Base-by-base conservation (phyloP, 192 early-diverging fungal species). In the Coemansia sp. region DNA sequence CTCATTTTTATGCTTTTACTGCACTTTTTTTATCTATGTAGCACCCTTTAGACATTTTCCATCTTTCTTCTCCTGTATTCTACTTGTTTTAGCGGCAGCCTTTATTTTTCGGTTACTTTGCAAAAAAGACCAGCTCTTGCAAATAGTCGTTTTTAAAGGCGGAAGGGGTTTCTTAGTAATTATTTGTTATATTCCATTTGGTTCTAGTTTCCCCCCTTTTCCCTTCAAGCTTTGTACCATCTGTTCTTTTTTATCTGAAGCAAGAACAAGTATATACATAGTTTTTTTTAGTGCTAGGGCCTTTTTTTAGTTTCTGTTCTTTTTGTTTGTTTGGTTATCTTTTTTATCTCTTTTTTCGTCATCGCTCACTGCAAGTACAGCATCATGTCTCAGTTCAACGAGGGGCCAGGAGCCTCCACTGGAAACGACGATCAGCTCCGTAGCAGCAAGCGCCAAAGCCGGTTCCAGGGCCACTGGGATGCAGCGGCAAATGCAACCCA, bases 391-490 rank as follows among this genome's bases (percentile, higher is more conserved):
- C 67, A 65, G 48, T 36, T 65, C 16, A 66, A 69, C 55, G 70
- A 72, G 64, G 54, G 67, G 34, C 47, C 64, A 6, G 61, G 66
- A 22, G 50, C 58, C 49, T 61, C 48, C 29, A 45, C 65, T 18
- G 67, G 48, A 45, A 49, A 52, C 60, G 70, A 72, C 30, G 69
- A 78, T 27, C 66, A 69, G 59, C 54, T 64, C 45, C 70, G 60
- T 45, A 46, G 39, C 57, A 45, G 24, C 32, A 79, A 73, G 61
- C 76, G 71, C 57, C 71, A 79, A 49, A 79, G 76, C 45, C 60
- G 76, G 24, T 79, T 79, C 39, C 76, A 73, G 49, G 71, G 76
- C 8, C 76, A 79, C 42, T 79, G 76, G 76, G 76, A 79, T 60
- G 62, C 69, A 22, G 59, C 76, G 0, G 55, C 63, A 53, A 48